Evolutionary conservation across 352 stramenopile genomes (phyloP), one percentile per base, ranked within the genome.

Genomic region (Phytophthora palmivora): DNA sequence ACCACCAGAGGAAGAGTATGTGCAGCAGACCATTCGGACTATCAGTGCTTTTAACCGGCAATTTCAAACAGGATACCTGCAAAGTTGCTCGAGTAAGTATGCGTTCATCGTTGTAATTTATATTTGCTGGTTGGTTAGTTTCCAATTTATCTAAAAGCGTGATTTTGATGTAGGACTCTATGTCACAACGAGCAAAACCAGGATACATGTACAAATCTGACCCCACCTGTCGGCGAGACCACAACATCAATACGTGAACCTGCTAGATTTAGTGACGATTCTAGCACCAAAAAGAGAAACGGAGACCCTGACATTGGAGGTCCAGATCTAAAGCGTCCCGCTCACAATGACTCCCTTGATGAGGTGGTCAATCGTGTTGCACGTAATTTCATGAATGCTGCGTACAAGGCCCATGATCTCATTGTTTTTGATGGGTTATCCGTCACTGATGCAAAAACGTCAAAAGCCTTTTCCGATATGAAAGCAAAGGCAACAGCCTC

Each of bases 51-150:
- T 60, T 26, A 45, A 26, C n/a, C 16, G 6, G 11, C 6, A 37
- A 15, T 60, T 60, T 28, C 51, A 19, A 38, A 52, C 30, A 49
- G 41, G 12, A 52, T 60, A 10, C 19, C 30, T 28, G 32, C 19
- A 2, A 14, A 44, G 19, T 19, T 46, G 16, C 12, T 60, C 6
- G 26, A 32, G 51, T 58, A 58, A 58, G 51, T 58, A 10, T 48
- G 12, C 8, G 10, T 26, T 34, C 30, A 2, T 34, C 4, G 3
- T 4, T 44, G 9, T 6, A 28, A 38, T 50, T 4, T n/a, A n/a
- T n/a, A n/a, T 34, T 9, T 34, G 30, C 30, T 34, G 2, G 7
- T 12, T 34, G 30, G 11, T 12, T 34, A 12, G 10, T 7, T 12
- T 34, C 10, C 30, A 34, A 34, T 34, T 34, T 34, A 7, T 34